Evolutionary conservation across 1,284 basidiomycete genomes (phyloP).

Genomic region (Bothia castanella): DNA sequence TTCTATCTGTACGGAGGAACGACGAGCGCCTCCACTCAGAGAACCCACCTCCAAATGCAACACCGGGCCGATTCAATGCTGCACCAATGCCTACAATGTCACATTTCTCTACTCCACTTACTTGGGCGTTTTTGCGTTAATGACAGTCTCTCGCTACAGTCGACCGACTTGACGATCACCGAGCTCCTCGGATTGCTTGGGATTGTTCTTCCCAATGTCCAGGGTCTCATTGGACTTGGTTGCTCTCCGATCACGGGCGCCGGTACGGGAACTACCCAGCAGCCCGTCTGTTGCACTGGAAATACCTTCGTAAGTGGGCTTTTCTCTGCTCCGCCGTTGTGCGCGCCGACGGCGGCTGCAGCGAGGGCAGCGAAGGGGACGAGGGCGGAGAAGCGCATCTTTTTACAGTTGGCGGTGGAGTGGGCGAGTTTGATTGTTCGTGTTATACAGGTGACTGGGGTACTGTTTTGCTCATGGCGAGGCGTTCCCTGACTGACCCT

Average conservation of each 20-base stretch:
- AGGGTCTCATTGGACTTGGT: conserved; percentile 2
- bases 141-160: too few relatives aligned
- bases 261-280: not conserved
- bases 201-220: not conserved
- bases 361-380: conserved; percentile 9
- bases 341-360: not conserved
- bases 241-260: conserved; percentile 3
- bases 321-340: not conserved
- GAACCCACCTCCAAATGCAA: conserved; percentile 2
- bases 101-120: not conserved
- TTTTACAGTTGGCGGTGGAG: not conserved
- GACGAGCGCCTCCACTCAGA: too few relatives aligned
- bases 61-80: conserved; percentile 11
- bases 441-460: not conserved
- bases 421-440: not conserved
- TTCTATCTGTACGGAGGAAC: not conserved
- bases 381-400: conserved; percentile 9
- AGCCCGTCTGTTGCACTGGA: conserved; percentile 17
- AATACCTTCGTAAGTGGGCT: conserved; percentile 6
- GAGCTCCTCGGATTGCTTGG: not conserved
- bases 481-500: not conserved
- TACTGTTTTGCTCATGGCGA: not conserved
- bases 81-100: conserved; percentile 3
- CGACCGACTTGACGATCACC: not conserved
- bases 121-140: too few relatives aligned